Base-by-base conservation (phyloP, 2,329 filamentous ascomycete species). In the Sporothrix dimorphospora region DNA sequence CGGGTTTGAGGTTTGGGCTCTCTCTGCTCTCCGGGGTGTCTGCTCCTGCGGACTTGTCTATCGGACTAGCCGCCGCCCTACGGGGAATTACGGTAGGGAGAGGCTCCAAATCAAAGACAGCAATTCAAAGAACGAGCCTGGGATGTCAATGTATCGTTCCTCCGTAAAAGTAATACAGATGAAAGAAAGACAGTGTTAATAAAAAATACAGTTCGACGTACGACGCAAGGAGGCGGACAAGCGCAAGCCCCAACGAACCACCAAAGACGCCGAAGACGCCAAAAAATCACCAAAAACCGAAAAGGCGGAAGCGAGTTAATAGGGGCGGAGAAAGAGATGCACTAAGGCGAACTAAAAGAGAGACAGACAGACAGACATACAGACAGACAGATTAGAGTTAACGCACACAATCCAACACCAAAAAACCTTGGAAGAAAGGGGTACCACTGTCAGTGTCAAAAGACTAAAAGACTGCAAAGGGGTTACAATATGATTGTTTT, bases 351-450 rank as follows among this genome's bases (percentile, higher is more conserved):
- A 6, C 51, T 55, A 16, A 55, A 16, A 16, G 21, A 55, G 51
- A 55, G 24, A 55, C 51, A 55, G 16, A 40, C 5, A 61, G 55
- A 40, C 30, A 21, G 24, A 4, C 24, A 9, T 7, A 24, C 11
- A 24, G 12, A 24, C 1, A 27, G n/a, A 27, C 49, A 53, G 21
- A 53, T 53, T 24, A 6, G 30, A 3, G 30, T 34, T 24, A 11
- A 24, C n/a, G 21, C 21, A 30, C 51, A 24, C 51, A 55, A 30
- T 55, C 11, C 51, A 55, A 55, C 24, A 55, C 55, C 19, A 14
- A 57, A 30, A 57, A 57, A 57, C 27, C 53, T 57, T 57, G 53
- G 53, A 57, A 57, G 53, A 57, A 57, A 57, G 53, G 53, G 53
- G 14, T 34, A 16, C n/a, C n/a, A n/a, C 27, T 57, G 53, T n/a